These are phyloP conservation scores for Fusarium lyarnte DNA, from an alignment of 2,329 filamentous ascomycete species.

Conservation along the genomic window DNA sequence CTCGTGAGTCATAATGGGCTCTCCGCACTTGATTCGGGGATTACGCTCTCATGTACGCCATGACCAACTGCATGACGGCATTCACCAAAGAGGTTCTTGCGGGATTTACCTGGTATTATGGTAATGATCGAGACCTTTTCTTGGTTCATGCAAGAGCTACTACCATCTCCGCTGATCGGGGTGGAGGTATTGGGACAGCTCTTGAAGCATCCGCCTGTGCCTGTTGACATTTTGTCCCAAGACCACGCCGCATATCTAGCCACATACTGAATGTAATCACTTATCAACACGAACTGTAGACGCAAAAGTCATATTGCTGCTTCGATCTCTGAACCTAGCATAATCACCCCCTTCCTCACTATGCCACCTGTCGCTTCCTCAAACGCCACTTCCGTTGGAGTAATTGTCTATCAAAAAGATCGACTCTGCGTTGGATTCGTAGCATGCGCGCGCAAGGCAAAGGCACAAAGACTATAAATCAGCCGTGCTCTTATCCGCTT, in stretches of 20 bases:
- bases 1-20: not conserved
- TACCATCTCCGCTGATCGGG: not conserved
- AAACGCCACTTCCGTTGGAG: not conserved
- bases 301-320: not conserved
- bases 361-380: not conserved
- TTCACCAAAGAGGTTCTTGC: not conserved
- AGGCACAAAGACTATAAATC: not conserved
- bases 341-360: not conserved
- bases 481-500: slow-evolving; percentile 12
- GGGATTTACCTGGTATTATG: not conserved
- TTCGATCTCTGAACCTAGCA: slow-evolving; percentile 20
- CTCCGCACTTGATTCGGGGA: not conserved
- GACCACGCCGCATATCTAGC: not conserved
- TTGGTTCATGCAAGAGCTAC: not conserved
- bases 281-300: not conserved
- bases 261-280: not conserved
- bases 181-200: not conserved
- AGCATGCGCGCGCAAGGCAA: slow-evolving; percentile 1
- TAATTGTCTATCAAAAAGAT: slow-evolving; percentile 10
- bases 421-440: slow-evolving; percentile 12
- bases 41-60: not conserved
- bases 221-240: not conserved
- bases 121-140: not conserved
- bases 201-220: not conserved
- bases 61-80: not conserved